Evolutionary conservation across 2,329 filamentous ascomycete genomes (phyloP).

Genomic region (Ceratocystis lukuohia): DNA sequence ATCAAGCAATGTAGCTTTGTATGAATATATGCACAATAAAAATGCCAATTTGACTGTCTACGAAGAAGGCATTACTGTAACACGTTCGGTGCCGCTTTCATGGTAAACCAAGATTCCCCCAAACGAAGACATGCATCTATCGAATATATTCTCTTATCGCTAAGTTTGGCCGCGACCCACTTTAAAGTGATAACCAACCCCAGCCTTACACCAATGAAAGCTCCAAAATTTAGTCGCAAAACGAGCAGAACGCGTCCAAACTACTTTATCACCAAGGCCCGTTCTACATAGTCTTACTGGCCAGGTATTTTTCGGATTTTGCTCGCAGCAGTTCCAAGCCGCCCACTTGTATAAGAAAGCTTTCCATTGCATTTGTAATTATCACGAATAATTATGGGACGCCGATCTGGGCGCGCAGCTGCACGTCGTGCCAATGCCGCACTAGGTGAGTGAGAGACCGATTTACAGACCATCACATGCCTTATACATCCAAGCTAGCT

Average conservation of each 20-base stretch:
- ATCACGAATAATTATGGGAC: slow-evolving; percentile 24
- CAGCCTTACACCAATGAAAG: not conserved
- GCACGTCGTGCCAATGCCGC: slow-evolving; percentile 41
- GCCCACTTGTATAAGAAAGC: not conserved
- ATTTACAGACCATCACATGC: not conserved
- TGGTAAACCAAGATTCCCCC: not conserved
- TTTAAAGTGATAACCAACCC: not conserved
- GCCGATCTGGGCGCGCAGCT: slow-evolving; percentile 40
- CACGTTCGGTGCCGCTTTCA: too few relatives aligned
- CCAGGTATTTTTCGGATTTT: not conserved
- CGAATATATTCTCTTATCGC: not conserved
- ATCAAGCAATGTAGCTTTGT: not conserved
- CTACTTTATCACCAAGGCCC: not conserved
- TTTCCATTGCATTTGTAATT: not conserved
- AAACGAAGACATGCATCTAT: not conserved
- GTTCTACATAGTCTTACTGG: not conserved
- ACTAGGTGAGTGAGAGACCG: slow-evolving; percentile 32
- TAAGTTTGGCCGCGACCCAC: not conserved
- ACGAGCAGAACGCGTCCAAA: not conserved
- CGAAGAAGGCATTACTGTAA: too few relatives aligned
- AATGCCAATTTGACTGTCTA: too few relatives aligned
- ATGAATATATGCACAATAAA: not conserved
- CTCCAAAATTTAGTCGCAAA: slow-evolving; percentile 3
- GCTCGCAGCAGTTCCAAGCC: not conserved
- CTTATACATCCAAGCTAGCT: not conserved